Base-by-base conservation (phyloP, 176 grass and related monocot genomes). In the Bonia amplexicaulis region DNA sequence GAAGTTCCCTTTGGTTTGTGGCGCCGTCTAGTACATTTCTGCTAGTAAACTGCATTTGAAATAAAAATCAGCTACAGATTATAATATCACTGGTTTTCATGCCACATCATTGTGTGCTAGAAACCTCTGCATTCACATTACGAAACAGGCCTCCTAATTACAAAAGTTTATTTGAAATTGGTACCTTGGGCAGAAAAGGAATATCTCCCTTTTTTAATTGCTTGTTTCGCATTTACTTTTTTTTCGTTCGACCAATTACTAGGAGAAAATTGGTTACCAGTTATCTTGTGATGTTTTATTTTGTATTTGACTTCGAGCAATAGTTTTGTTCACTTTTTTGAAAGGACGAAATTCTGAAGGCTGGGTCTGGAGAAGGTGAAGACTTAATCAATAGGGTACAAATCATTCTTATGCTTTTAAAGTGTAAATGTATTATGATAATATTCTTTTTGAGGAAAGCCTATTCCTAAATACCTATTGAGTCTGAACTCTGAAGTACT, bases 211-310 rank as follows among this genome's bases (percentile, higher is more conserved):
- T 12, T 58, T 35, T 69, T 66, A 51, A 37, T 58, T 73, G 1
- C 3, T 37, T 59, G 33, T 33, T 58, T 25, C 48, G 60, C 16
- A 40, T 76, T 68, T 84, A 75, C 72, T 46, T 85, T 45, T 33
- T 80, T 45, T 66, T 29, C 12, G 3, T 31, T 45, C 55, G 84
- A 72, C 45, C 53, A 79, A 84, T 74, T 73, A 67, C 27, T 23
- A 26, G 33, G 33, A 79, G 66, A 79, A 84, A 79, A 46, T 57
- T 79, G 74, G 37, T 79, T 79, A 73, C 47, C 16, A 74, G 22
- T 27, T 76, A 51, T 14, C 46, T 42, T 52, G 74, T 73, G 69
- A 66, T 73, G 48, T 72, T 84, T 65, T 79, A 68, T 37, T 20
- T 78, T 47, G 11, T 46, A 73, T 66, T 45, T 73, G 20, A 66